These are phyloP conservation scores for Spergularia bocconei DNA, from an alignment of 148 eudicot species.

Conservation along the genomic window DNA sequence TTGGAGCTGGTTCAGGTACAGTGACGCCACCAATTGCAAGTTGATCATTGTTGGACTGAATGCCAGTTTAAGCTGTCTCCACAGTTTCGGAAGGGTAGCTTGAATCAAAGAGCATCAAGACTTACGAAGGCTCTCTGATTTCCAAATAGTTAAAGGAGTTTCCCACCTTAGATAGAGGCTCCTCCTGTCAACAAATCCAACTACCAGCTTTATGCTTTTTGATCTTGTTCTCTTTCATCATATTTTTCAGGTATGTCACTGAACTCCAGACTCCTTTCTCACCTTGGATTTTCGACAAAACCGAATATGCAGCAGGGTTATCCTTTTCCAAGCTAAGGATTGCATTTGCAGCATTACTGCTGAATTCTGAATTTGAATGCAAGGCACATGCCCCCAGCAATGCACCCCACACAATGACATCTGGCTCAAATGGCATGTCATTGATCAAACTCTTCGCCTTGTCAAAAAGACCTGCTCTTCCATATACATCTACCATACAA, in stretches of 20 bases:
- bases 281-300: constrained; percentile 56
- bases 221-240: constrained; percentile 35
- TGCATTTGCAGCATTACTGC: constrained; percentile 48
- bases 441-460: constrained; percentile 54
- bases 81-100: too few relatives aligned
- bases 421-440: constrained; percentile 64
- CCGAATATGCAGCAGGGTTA: constrained; percentile 52
- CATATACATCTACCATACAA: constrained; percentile 79
- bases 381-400: constrained; percentile 65
- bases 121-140: too few relatives aligned
- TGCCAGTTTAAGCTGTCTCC: too few relatives aligned
- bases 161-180: neutral
- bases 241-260: constrained; percentile 34
- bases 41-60: too few relatives aligned
- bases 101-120: too few relatives aligned
- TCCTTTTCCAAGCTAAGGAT: constrained; percentile 42
- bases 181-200: constrained; percentile 35
- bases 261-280: constrained; percentile 50
- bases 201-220: constrained; percentile 66
- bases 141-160: neutral
- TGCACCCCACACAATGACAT: constrained; percentile 78
- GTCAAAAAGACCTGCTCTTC: constrained; percentile 59
- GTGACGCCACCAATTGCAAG: too few relatives aligned
- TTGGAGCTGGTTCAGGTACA: too few relatives aligned
- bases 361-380: constrained; percentile 50